Percentiles rank a stretch among this genome's conserved stretches.
Conservation (phyloP, 2,329 filamentous ascomycete species). For the Xylariaceae sp. region DNA sequence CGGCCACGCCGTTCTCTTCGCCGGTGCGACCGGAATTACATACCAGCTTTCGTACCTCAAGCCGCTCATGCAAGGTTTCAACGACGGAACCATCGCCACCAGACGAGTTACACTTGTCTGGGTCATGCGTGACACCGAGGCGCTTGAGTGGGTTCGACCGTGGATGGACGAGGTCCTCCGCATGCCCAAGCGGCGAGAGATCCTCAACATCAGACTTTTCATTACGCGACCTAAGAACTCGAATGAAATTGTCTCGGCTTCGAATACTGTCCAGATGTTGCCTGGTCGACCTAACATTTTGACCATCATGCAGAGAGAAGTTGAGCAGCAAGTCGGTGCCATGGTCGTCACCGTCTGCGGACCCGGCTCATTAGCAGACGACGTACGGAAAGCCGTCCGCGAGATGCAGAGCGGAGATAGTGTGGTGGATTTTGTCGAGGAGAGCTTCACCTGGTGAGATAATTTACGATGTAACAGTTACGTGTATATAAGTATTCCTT, state of each 20-base stretch:
- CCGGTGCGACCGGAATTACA: conserved; percentile 90
- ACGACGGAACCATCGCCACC: conserved; percentile 68
- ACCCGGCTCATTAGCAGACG: conserved; percentile 68
- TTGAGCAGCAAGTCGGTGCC: conserved; percentile 74
- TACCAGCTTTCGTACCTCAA: conserved; percentile 87
- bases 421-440: conserved; percentile 70
- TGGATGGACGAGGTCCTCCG: conserved; percentile 73
- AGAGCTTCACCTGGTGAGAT: conserved; percentile 63
- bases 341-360: conserved; percentile 84
- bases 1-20: conserved; percentile 84
- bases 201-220: conserved; percentile 83
- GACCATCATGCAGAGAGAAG: conserved; percentile 74
- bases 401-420: conserved; percentile 54
- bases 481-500: too few species aligned
- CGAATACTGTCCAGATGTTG: conserved; percentile 82
- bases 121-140: conserved; percentile 85
- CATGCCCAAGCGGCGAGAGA: conserved; percentile 74
- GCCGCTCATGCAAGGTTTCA: conserved; percentile 66
- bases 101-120: conserved; percentile 80
- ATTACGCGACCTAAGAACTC: conserved; percentile 81
- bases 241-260: conserved; percentile 73
- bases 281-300: conserved; percentile 81
- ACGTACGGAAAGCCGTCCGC: conserved; percentile 65
- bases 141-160: conserved; percentile 87
- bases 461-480: too few species aligned